Conservation (phyloP, 768 basidiomycete species). For the Stropharia rugosoannulata region DNA sequence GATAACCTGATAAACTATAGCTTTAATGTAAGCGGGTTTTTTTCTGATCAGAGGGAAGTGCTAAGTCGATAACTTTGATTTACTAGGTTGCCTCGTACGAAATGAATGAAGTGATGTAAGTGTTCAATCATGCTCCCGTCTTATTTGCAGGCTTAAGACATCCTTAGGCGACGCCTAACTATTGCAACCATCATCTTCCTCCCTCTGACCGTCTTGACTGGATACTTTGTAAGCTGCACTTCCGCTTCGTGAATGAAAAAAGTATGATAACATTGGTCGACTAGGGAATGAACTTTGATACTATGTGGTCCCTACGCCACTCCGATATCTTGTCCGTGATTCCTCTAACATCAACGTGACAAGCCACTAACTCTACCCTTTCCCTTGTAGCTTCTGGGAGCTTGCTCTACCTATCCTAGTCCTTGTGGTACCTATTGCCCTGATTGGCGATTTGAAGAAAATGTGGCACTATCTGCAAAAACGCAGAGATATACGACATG, state of each 20-base stretch:
- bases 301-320: slow-evolving; percentile 46
- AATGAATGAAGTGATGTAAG: slow-evolving; percentile 74
- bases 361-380: background rate
- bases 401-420: slow-evolving; percentile 61
- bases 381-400: slow-evolving; percentile 56
- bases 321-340: slow-evolving; percentile 46
- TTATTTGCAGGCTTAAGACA: slow-evolving; percentile 1
- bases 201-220: slow-evolving; percentile 67
- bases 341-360: background rate
- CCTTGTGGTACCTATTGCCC: slow-evolving; percentile 51
- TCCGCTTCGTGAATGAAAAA: background rate
- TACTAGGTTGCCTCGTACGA: slow-evolving; percentile 67
- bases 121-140: background rate
- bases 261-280: background rate
- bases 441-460: slow-evolving; percentile 47
- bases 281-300: slow-evolving; percentile 69
- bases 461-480: slow-evolving; percentile 48
- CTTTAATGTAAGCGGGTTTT: slow-evolving; percentile 57
- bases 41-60: background rate
- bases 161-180: slow-evolving; percentile 58
- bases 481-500: slow-evolving; percentile 15
- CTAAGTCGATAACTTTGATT: background rate
- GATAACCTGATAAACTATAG: slow-evolving; percentile 74
- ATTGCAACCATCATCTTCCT: slow-evolving; percentile 71
- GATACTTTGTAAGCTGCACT: slow-evolving; percentile 48